These are phyloP conservation scores for Pseudocercospora macadamiae DNA, from an alignment of 2,329 filamentous ascomycete genomes.

Conservation along the genomic window DNA sequence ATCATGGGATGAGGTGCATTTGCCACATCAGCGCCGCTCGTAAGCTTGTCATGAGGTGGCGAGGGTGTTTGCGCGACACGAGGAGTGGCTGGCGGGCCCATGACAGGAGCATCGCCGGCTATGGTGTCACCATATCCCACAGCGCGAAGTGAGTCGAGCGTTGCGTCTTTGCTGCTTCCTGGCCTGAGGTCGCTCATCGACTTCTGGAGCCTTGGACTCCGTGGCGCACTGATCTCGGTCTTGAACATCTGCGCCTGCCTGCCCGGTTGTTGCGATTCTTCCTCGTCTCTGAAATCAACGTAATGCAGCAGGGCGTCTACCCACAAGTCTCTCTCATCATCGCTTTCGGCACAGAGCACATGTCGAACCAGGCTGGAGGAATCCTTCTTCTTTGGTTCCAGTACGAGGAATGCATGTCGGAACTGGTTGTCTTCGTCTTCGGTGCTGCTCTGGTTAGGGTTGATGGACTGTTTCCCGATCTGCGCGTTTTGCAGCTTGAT, in stretches of 20 bases:
- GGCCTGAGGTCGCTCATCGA: conserved; percentile 42
- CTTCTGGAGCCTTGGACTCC: conserved; percentile 39
- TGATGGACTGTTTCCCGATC: conserved; percentile 88
- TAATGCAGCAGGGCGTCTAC: conserved; percentile 87
- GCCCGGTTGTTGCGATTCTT: conserved; percentile 44
- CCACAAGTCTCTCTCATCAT: conserved; percentile 90
- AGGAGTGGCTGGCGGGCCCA: conserved; percentile 40
- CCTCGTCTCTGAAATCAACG: conserved; percentile 72
- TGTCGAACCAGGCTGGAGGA: conserved; percentile 85
- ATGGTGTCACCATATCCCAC: conserved; percentile 61
- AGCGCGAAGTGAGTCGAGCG: conserved; percentile 33
- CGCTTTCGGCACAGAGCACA: conserved; percentile 93
- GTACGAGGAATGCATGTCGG: conserved; percentile 89
- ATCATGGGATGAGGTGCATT: conserved; percentile 57
- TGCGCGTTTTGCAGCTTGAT: conserved; percentile 91
- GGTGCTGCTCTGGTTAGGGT: conserved; percentile 55
- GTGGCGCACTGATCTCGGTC: conserved; percentile 31
- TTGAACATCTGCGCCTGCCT: conserved; percentile 29
- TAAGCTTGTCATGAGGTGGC: conserved; percentile 40
- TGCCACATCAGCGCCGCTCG: conserved; percentile 33
- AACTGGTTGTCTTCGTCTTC: conserved; percentile 93
- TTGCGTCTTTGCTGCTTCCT: conserved; percentile 23
- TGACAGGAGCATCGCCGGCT: conserved; percentile 61
- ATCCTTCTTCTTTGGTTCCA: conserved; percentile 97
- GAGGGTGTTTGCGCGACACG: conserved; percentile 36